These are phyloP conservation scores for Chara braunii DNA, from an alignment of 139 green algal species.

Conservation along the genomic window DNA sequence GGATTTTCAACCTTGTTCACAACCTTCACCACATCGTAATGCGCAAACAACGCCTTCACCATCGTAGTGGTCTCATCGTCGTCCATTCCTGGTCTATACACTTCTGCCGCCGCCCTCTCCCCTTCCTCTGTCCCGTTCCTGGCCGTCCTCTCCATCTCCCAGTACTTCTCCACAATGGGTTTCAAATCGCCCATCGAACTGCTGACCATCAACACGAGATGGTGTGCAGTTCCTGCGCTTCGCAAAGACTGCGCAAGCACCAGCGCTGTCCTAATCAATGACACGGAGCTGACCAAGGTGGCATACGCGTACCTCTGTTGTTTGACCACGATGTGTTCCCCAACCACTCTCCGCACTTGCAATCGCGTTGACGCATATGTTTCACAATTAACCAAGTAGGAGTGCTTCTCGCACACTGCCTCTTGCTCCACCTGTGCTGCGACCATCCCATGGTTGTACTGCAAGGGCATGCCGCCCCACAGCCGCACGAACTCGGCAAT, in stretches of 20 bases:
- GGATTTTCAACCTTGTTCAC: conserved; percentile 5
- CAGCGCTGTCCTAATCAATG: conserved; percentile 16
- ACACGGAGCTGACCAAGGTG: conserved; percentile 15
- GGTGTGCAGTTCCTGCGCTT: conserved; percentile 17
- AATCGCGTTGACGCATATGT: not conserved
- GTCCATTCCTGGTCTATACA: too few relatives aligned
- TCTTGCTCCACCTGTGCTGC: conserved; percentile 11
- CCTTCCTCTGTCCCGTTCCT: too few relatives aligned
- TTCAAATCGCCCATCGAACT: too few relatives aligned
- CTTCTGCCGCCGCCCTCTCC: too few relatives aligned
- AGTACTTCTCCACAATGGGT: too few relatives aligned
- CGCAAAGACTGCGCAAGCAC: conserved; percentile 23
- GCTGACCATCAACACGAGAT: conserved; percentile 35
- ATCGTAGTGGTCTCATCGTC: not conserved
- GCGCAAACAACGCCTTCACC: not conserved
- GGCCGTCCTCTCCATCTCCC: not conserved
- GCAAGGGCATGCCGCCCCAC: conserved; percentile 27
- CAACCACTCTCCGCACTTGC: not conserved
- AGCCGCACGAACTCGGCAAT: conserved; percentile 20
- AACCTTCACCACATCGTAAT: not conserved
- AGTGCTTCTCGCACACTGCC: conserved; percentile 36
- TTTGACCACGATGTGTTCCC: not conserved
- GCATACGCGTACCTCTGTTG: conserved; percentile 24
- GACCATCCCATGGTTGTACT: conserved; percentile 26
- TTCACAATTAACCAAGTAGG: conserved; percentile 27